phyloP scores from a whole-genome alignment of 768 basidiomycete genomes.

The Candolleomyces aberdarensis region DNA sequence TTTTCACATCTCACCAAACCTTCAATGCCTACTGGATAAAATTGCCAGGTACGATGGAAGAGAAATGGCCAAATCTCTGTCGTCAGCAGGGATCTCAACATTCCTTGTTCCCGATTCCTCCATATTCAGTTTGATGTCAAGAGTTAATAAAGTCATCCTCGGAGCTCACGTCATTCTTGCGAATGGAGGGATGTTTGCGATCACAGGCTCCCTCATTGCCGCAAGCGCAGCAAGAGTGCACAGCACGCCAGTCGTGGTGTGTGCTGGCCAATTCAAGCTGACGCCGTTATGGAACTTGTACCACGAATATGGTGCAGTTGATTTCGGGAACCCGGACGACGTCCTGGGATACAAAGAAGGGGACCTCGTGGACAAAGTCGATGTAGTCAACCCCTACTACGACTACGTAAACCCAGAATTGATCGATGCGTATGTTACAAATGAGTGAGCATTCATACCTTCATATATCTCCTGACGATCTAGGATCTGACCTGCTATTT shows the following conservation, averaged over 20 bases:
- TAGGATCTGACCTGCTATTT: neutral
- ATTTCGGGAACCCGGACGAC: slow-evolving; percentile 65
- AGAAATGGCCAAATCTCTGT: slow-evolving; percentile 78
- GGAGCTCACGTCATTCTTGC: slow-evolving; percentile 95
- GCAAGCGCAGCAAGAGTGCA: slow-evolving; percentile 87
- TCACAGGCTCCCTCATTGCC: slow-evolving; percentile 80
- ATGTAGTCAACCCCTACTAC: slow-evolving; percentile 94
- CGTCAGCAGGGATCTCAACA: slow-evolving; percentile 83
- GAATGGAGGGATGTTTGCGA: slow-evolving; percentile 93
- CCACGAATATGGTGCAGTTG: slow-evolving; percentile 80
- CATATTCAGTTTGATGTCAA: slow-evolving; percentile 93
- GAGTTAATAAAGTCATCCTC: slow-evolving; percentile 94
- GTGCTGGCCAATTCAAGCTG: slow-evolving; percentile 94
- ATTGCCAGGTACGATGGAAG: slow-evolving; percentile 73
- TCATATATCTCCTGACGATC: slow-evolving; percentile 8
- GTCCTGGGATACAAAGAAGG: slow-evolving; percentile 77
- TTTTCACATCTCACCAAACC: slow-evolving; percentile 32
- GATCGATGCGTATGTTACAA: slow-evolving; percentile 92
- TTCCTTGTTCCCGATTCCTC: slow-evolving; percentile 96
- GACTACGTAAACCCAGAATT: slow-evolving; percentile 94
- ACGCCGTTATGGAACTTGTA: slow-evolving; percentile 89
- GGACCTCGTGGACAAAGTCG: slow-evolving; percentile 78
- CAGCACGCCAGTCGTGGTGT: slow-evolving; percentile 89
- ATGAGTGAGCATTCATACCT: slow-evolving; percentile 69
- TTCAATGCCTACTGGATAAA: slow-evolving; percentile 3